phyloP scores from a whole-genome alignment of 345 rosid species.

The Syzygium aromaticum region DNA sequence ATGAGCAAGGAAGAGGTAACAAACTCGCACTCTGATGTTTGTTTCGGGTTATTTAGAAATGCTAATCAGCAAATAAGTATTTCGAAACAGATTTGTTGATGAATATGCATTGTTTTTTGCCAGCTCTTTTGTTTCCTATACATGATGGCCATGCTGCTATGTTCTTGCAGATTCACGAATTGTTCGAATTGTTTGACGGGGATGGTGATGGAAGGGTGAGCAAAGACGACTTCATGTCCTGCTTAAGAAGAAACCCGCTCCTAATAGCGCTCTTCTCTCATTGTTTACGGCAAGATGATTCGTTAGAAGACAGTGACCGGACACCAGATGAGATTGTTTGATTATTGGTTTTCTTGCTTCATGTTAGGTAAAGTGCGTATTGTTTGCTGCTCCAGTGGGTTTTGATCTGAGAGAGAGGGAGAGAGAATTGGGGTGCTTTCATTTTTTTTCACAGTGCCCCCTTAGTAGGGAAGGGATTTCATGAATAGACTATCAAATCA shows the following conservation, averaged over 20 bases:
- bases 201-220: constrained; percentile 47
- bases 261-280: constrained; percentile 53
- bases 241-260: constrained; percentile 65
- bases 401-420: constrained; percentile 1
- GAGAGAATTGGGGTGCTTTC: neutral
- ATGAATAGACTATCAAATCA: neutral
- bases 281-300: constrained; percentile 11
- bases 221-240: constrained; percentile 42
- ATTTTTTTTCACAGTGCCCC: neutral
- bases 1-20: constrained; percentile 52
- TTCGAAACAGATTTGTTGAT: neutral
- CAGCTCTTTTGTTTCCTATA: neutral
- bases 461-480: neutral
- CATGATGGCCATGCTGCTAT: neutral
- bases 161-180: constrained; percentile 37
- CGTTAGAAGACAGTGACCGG: neutral
- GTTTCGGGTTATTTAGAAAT: neutral
- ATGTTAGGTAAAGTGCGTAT: neutral
- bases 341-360: neutral
- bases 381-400: neutral
- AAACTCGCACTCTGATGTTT: neutral
- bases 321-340: constrained; percentile 28
- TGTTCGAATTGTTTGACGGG: constrained; percentile 42
- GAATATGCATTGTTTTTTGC: neutral
- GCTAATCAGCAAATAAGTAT: neutral